These are phyloP conservation scores for Aspergillus awamori DNA, from an alignment of 2,329 filamentous ascomycete genomes.

Conservation along the genomic window DNA sequence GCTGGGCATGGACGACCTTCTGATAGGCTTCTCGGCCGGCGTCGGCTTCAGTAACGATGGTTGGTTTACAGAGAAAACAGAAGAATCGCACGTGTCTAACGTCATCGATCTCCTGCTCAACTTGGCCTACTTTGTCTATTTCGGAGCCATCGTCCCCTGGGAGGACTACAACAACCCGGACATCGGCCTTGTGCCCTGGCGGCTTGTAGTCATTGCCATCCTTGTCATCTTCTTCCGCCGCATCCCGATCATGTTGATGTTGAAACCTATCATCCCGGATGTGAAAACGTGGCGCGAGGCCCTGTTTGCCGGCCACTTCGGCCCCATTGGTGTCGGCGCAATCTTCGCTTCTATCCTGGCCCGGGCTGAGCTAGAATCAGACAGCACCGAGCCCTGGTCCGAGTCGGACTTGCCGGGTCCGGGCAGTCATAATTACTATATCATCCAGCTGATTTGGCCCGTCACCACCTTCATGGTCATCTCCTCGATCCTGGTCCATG, in stretches of 20 bases:
- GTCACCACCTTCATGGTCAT: constrained; percentile 94
- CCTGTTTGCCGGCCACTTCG: constrained; percentile 94
- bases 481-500: constrained; percentile 90
- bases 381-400: constrained; percentile 72
- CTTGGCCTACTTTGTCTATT: constrained; percentile 96
- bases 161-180: constrained; percentile 77
- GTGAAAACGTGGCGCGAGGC: constrained; percentile 98
- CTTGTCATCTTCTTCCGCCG: constrained; percentile 94
- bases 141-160: constrained; percentile 97
- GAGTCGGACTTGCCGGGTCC: constrained; percentile 57
- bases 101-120: constrained; percentile 97
- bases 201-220: constrained; percentile 88
- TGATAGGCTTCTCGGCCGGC: constrained; percentile 91
- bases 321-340: constrained; percentile 93
- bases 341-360: constrained; percentile 94
- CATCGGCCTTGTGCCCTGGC: constrained; percentile 81
- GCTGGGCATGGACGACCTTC: constrained; percentile 86
- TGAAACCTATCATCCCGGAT: constrained; percentile 93
- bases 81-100: constrained; percentile 98
- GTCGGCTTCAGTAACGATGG: constrained; percentile 99
- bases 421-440: constrained; percentile 63
- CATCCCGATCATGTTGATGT: constrained; percentile 86
- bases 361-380: constrained; percentile 83
- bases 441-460: constrained; percentile 90
- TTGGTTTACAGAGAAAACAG: constrained; percentile 97